These are phyloP conservation scores for Aspergillus japonicus DNA, from an alignment of 2,329 filamentous ascomycete genomes.

Conservation along the genomic window DNA sequence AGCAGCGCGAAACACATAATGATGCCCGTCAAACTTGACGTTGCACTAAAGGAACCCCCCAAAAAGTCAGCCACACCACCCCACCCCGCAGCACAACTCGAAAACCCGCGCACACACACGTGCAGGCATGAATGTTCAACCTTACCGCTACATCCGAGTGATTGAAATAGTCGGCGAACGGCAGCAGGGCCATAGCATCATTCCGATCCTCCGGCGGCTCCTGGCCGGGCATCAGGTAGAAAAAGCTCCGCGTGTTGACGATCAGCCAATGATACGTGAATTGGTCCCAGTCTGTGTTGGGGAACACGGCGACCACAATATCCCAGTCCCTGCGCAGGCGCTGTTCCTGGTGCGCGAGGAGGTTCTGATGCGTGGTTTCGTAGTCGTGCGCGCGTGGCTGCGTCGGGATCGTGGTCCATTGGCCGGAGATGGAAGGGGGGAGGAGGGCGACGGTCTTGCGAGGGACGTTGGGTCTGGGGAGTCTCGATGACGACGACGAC, in stretches of 20 bases:
- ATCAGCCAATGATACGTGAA: conserved; percentile 61
- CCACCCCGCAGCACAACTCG: no score
- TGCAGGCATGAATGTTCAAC: no score
- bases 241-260: conserved; percentile 61
- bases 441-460: conserved; percentile 19
- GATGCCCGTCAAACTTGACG: conserved; percentile 37
- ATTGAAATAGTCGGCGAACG: conserved; percentile 50
- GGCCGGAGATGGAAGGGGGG: conserved; percentile 39
- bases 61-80: not conserved
- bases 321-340: conserved; percentile 55
- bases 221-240: conserved; percentile 50
- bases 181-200: conserved; percentile 48
- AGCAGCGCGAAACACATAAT: conserved; percentile 37
- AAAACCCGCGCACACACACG: not conserved
- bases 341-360: conserved; percentile 51
- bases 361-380: conserved; percentile 34
- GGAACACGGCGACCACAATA: conserved; percentile 44
- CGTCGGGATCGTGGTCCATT: conserved; percentile 33
- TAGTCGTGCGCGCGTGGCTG: conserved; percentile 27
- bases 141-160: conserved; percentile 43
- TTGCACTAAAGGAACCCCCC: conserved; percentile 30
- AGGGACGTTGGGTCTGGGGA: not conserved
- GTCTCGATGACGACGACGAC: not conserved
- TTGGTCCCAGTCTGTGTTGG: conserved; percentile 40
- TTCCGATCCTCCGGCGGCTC: conserved; percentile 40